Percentiles rank a stretch among this genome's conserved stretches.
Evolutionary conservation across 768 basidiomycete genomes (phyloP).

Genomic region (Auriscalpium vulgare): DNA sequence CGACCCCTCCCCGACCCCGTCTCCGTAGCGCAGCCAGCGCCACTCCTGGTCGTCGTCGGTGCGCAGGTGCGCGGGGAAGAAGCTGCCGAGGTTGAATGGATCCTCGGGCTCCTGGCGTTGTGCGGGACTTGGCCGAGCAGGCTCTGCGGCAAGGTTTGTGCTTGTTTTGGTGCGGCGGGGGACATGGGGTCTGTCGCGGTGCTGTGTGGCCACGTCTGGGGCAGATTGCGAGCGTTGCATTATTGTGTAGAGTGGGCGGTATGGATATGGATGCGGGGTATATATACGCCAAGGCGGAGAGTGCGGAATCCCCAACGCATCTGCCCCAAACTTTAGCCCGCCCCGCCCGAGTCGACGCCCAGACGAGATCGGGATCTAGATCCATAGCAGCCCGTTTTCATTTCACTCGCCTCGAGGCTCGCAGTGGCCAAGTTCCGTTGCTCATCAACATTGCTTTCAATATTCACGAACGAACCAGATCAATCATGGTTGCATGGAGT

Average conservation of each 20-base stretch:
- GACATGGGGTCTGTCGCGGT: neutral
- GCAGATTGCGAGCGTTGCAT: constrained; percentile 26
- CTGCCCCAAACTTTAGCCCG: too few species aligned
- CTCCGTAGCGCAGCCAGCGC: constrained; percentile 33
- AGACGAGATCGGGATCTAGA: too few species aligned
- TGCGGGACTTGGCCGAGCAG: constrained; percentile 13
- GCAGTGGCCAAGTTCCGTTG: too few species aligned
- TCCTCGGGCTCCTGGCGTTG: constrained; percentile 29
- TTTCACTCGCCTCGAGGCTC: too few species aligned
- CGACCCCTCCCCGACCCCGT: neutral
- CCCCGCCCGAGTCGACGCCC: too few species aligned
- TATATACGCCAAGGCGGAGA: neutral
- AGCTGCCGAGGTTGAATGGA: constrained; percentile 40
- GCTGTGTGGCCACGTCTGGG: constrained; percentile 13
- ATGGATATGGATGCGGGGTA: neutral
- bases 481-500: too few species aligned
- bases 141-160: constrained; percentile 6
- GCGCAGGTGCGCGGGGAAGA: constrained; percentile 34
- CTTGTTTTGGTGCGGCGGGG: constrained; percentile 14
- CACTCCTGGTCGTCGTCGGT: constrained; percentile 27
- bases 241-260: constrained; percentile 9
- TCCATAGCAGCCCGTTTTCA: too few species aligned
- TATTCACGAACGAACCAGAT: too few species aligned
- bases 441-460: too few species aligned
- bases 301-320: too few species aligned